Evolutionary conservation across 345 rosid species (phyloP).

Genomic region (Eucalyptus pauciflora): DNA sequence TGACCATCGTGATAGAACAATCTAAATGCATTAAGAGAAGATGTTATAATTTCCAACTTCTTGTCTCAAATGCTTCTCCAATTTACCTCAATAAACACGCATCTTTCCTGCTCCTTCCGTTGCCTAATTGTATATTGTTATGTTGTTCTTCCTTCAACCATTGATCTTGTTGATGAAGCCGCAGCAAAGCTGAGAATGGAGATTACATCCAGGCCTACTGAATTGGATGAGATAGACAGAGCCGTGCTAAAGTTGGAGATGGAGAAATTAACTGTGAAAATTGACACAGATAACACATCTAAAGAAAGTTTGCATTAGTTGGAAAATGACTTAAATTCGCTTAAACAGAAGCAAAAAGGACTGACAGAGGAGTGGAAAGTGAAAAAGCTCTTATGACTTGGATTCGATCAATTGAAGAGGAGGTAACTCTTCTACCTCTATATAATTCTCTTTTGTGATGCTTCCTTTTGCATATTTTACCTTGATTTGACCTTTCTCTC

Average conservation of each 20-base stretch:
- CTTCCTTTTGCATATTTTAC: not conserved
- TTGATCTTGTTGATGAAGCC: conserved; percentile 96
- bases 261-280: conserved; percentile 87
- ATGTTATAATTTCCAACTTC: not conserved
- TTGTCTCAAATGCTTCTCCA: not conserved
- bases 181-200: conserved; percentile 98
- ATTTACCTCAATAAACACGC: not conserved
- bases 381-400: conserved; percentile 66
- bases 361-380: conserved; percentile 53
- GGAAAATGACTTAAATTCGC: conserved; percentile 47
- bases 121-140: not conserved
- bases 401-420: conserved; percentile 79
- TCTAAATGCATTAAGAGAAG: not conserved
- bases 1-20: not conserved
- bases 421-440: conserved; percentile 26
- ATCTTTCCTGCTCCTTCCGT: not conserved
- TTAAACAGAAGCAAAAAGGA: conserved; percentile 66
- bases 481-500: not conserved
- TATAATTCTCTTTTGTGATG: not conserved
- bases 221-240: conserved; percentile 84
- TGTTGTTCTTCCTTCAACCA: conserved; percentile 40
- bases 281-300: conserved; percentile 76
- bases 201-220: conserved; percentile 94
- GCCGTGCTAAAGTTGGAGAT: conserved; percentile 80
- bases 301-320: conserved; percentile 76